Conservation (phyloP, 257 asterid genomes). For the Ilex asprella region DNA sequence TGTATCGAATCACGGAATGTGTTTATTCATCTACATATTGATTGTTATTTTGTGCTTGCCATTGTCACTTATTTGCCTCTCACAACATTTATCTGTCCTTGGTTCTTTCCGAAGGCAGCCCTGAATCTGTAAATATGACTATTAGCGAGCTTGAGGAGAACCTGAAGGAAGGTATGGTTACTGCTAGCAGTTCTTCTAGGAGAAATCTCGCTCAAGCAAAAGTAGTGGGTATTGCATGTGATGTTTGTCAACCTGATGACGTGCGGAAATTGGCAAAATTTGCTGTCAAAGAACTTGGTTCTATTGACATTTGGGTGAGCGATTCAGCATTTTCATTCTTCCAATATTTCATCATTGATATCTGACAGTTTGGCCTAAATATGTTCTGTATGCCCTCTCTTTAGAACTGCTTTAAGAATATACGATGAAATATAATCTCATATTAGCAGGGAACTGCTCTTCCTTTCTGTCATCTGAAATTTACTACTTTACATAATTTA, state of each 20-base stretch:
- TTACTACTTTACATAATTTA: too few species aligned
- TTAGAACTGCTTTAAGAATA: too few species aligned
- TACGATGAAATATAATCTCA: too few species aligned
- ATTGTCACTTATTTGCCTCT: not conserved
- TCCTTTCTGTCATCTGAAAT: too few species aligned
- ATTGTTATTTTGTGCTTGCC: not conserved
- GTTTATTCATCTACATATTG: too few species aligned
- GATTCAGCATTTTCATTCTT: not conserved
- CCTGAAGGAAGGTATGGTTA: constrained; percentile 45
- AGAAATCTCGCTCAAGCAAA: constrained; percentile 50
- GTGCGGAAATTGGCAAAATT: constrained; percentile 61
- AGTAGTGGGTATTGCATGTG: constrained; percentile 82
- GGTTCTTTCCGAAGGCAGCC: constrained; percentile 46
- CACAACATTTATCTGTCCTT: constrained; percentile 13
- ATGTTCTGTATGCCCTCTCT: too few species aligned
- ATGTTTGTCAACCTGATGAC: constrained; percentile 86
- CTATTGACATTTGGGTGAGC: constrained; percentile 81
- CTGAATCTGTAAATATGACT: constrained; percentile 69
- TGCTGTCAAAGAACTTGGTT: constrained; percentile 67
- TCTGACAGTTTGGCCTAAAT: too few species aligned
- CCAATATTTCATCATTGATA: too few species aligned
- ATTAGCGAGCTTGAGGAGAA: constrained; percentile 71
- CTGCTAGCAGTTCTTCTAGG: constrained; percentile 40
- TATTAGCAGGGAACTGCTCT: too few species aligned
- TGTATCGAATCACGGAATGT: not conserved